phyloP scores from a whole-genome alignment of 805 yeast species.

The Myxozyma mucilagina region DNA sequence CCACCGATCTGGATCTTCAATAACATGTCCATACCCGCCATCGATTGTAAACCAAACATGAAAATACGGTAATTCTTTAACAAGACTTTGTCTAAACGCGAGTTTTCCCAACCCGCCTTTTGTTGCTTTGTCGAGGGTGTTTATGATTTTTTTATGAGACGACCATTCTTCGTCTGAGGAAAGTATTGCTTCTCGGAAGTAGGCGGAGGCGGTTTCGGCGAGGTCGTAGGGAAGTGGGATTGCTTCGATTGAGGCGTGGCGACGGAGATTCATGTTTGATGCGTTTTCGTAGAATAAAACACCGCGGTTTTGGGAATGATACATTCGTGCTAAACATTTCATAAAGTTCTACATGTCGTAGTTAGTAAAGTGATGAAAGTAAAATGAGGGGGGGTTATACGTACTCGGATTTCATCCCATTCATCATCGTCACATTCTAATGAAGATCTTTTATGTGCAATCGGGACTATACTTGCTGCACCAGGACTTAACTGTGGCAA shows the following conservation, averaged over 20 bases:
- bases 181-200: constrained; percentile 47
- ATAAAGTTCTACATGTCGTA: constrained; percentile 40
- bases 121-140: constrained; percentile 40
- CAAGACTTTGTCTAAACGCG: constrained; percentile 43
- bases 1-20: constrained; percentile 48
- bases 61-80: constrained; percentile 52
- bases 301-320: constrained; percentile 41
- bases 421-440: too few species aligned
- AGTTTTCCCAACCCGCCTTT: constrained; percentile 30
- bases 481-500: constrained; percentile 44
- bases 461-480: constrained; percentile 47
- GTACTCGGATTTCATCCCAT: too few species aligned
- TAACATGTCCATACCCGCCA: constrained; percentile 55
- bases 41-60: constrained; percentile 52
- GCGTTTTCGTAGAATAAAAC: constrained; percentile 52
- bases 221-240: constrained; percentile 47
- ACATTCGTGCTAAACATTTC: constrained; percentile 46
- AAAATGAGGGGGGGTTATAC: too few species aligned
- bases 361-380: too few species aligned
- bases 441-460: constrained; percentile 35
- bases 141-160: constrained; percentile 45
- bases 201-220: constrained; percentile 42
- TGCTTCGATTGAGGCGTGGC: constrained; percentile 48
- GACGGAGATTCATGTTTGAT: constrained; percentile 33
- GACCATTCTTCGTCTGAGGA: constrained; percentile 45